Evolutionary conservation across 768 basidiomycete species (phyloP).

Genomic region (Asterophora lycoperdoides): DNA sequence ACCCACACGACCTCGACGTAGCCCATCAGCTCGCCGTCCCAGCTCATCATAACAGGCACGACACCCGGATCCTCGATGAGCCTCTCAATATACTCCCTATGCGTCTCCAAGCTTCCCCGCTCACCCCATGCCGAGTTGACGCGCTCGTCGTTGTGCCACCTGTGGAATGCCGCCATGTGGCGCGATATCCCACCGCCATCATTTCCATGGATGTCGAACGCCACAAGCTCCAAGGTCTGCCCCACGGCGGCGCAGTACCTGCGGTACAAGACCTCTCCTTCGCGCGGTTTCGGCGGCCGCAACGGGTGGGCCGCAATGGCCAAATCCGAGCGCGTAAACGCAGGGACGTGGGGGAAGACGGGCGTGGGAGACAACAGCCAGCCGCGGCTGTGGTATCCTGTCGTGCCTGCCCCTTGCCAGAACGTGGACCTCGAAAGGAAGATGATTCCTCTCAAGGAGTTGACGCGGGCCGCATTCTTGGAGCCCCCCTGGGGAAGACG

Average conservation of each 20-base stretch:
- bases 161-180: slow-evolving; percentile 42
- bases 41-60: slow-evolving; percentile 40
- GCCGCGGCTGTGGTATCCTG: slow-evolving; percentile 24
- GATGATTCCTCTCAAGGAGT: slow-evolving; percentile 18
- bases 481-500: slow-evolving; percentile 13
- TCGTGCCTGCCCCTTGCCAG: slow-evolving; percentile 48
- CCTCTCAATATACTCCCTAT: slow-evolving; percentile 34
- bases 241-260: slow-evolving; percentile 30
- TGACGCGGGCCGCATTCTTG: slow-evolving; percentile 11
- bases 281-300: slow-evolving; percentile 42
- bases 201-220: slow-evolving; percentile 30
- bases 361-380: slow-evolving; percentile 23
- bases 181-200: slow-evolving; percentile 17
- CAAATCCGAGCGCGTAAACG: slow-evolving; percentile 41
- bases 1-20: slow-evolving; percentile 43
- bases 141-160: slow-evolving; percentile 48
- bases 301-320: slow-evolving; percentile 47
- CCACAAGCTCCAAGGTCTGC: slow-evolving; percentile 29
- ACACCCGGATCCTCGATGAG: slow-evolving; percentile 36
- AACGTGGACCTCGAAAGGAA: slow-evolving; percentile 41
- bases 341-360: slow-evolving; percentile 33
- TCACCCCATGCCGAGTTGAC: slow-evolving; percentile 46
- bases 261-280: slow-evolving; percentile 39
- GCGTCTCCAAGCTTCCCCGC: slow-evolving; percentile 38
- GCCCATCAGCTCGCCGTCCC: slow-evolving; percentile 42